phyloP scores from a whole-genome alignment of 1,139 yeast species.

The Sugiyamaella neomexicana region DNA sequence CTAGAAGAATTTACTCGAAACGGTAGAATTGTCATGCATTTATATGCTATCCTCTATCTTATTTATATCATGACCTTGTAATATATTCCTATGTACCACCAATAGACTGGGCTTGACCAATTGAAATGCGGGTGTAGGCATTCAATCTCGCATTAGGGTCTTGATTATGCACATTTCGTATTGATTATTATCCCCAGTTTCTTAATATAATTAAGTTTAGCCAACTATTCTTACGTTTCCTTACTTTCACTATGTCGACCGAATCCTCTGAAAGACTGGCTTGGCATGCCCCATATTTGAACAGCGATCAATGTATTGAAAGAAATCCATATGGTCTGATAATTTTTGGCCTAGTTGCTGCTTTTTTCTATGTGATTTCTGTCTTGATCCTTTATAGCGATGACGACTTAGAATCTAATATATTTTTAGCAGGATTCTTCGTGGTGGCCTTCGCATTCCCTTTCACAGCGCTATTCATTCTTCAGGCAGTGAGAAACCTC shows the following conservation, averaged over 20 bases:
- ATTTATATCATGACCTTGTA: constrained; percentile 4
- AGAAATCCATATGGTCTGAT: no score
- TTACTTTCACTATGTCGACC: no score
- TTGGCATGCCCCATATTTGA: no score
- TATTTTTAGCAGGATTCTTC: neutral
- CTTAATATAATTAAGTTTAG: no score
- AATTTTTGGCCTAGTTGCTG: no score
- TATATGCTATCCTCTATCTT: neutral
- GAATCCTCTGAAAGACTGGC: no score
- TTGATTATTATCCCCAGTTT: neutral
- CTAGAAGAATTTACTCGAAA: constrained; percentile 7
- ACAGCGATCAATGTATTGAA: no score
- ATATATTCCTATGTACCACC: neutral
- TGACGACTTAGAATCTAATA: neutral
- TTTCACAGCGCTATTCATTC: constrained; percentile 1
- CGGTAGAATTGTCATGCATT: constrained; percentile 11
- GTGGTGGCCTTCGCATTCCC: neutral
- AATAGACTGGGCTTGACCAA: neutral
- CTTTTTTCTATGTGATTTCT: no score
- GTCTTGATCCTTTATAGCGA: no score
- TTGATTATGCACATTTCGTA: neutral
- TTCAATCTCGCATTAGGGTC: no score
- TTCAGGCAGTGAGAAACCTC: constrained; percentile 4
- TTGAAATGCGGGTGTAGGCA: no score
- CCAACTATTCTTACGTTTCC: no score